Base-by-base conservation (phyloP, 1,284 basidiomycete genomes). In the Puccinia novopanici region DNA sequence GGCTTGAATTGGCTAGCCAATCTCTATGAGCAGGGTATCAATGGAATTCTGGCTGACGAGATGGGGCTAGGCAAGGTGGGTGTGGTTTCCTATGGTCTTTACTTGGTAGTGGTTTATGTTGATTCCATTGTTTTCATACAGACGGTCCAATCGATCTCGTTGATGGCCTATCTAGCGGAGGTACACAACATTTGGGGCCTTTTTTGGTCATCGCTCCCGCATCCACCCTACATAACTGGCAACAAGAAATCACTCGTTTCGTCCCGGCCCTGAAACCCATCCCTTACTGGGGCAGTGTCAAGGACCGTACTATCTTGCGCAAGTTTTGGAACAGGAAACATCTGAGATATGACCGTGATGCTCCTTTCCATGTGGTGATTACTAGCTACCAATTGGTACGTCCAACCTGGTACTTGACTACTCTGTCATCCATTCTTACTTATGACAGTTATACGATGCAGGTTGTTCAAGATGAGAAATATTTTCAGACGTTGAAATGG, bases 261-360 rank as follows among this genome's bases (percentile, higher is more conserved):
- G 94, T 98, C 4, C 97, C 97, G 34, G 89, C 89, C 65, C 89
- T 99, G 82, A 99, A 98, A 86, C 94, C 95, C 0, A 86, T 99
- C 54, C 97, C 97, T 0, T 99, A 99, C 86, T 99, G 97, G 97
- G 97, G 97, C 71, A 94, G 93, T 83, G 93, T 95, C 81, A 98
- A 98, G 87, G 97, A 99, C 85, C 92, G 97, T 77, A 90, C 94
- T 52, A 95, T 94, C 1, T 87, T 99, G 81, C 91, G 97, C 82
- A 96, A 97, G 86, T 96, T 98, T 85, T 99, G 97, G 97, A 96
- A 94, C 87, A 93, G 93, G 87, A 98, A 98, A 87, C 93, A 95
- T 85, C 93, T 98, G 84, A 95, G 92, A 82, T 98, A 98, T 87
- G 92, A 94, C 85, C 90, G 95, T 84, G 93, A 98, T 83, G 93